Base-by-base conservation (phyloP, 371 early-diverging fungal genomes). In the Mucor indicus region DNA sequence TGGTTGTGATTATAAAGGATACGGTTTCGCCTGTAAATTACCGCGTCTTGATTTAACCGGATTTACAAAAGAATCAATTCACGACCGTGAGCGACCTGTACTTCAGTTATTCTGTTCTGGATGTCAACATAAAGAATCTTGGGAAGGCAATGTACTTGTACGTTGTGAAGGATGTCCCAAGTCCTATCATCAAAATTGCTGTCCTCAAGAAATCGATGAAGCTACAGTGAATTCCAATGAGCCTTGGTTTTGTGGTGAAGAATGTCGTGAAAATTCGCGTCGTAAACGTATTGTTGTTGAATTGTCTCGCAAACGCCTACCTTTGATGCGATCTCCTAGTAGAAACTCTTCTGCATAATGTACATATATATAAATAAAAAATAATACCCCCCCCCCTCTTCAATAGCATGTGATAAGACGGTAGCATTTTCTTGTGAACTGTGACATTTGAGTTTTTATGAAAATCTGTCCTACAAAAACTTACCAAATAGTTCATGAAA, bases 1-100 rank as follows among this genome's bases (percentile, higher is more conserved):
- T 62, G 94, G 94, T 33, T 93, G 94, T 62, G 92, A 92, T 73
- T 94, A 91, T 67, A 91, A 92, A 67, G 94, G 94, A 17, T 94
- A 92, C 46, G 93, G 94, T 20, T 92, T 92, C 59, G 90, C 90
- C 7, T 90, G 89, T 67, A 92, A 90, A 55, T 69, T 87, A 55
- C 90, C 92, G 31, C 85, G 93, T 27, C 75, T 92, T 21, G 89
- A 94, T 59, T 69, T 94, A 53, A 84, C 86, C 21, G 80, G 75
- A 43, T 94, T 89, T 58, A 69, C 64, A 1, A 75, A 79, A 43
- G 94, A 94, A 59, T 53, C 85, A 4, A 77, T 91, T 35, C 76
- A 85, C 19, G 84, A 89, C 36, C 83, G 93, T 42, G 79, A 79
- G 23, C 81, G 90, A 16, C 94, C 94, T 13, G 87, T 94, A n/a